Evolutionary conservation across 2,329 filamentous ascomycete genomes (phyloP).

Genomic region (Cercospora sp.): DNA sequence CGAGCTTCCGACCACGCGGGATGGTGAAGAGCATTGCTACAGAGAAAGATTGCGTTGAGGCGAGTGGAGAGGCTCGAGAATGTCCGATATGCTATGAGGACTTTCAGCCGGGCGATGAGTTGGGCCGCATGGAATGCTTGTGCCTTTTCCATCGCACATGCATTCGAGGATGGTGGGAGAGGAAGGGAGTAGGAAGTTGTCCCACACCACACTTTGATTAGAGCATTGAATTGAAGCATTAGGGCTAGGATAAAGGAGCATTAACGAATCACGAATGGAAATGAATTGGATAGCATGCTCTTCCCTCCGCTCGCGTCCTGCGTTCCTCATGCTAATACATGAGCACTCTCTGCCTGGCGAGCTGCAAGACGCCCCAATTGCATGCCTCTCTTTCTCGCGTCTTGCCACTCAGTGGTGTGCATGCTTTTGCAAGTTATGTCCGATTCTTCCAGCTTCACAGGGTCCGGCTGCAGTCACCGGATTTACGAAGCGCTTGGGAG

Average conservation of each 20-base stretch:
- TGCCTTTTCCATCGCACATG: conserved; percentile 65
- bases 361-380: neutral
- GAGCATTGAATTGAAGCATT: neutral
- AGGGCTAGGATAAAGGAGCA: neutral
- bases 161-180: conserved; percentile 62
- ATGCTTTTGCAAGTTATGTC: neutral
- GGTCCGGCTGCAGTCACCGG: neutral
- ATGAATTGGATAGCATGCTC: neutral
- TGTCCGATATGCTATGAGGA: conserved; percentile 67
- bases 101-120: conserved; percentile 59
- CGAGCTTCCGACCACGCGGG: conserved; percentile 39
- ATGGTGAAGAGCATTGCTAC: conserved; percentile 59
- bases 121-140: conserved; percentile 62
- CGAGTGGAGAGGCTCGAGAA: conserved; percentile 53
- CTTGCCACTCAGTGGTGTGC: neutral
- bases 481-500: neutral
- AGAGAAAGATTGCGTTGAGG: conserved; percentile 62
- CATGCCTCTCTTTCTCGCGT: neutral
- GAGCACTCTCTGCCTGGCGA: neutral
- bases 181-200: conserved; percentile 56
- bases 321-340: neutral
- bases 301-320: neutral
- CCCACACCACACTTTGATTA: conserved; percentile 49
- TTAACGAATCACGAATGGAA: neutral
- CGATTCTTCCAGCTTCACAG: neutral